These are phyloP conservation scores for Tilletiopsis washingtonensis DNA, from an alignment of 1,284 basidiomycete genomes.

Conservation along the genomic window DNA sequence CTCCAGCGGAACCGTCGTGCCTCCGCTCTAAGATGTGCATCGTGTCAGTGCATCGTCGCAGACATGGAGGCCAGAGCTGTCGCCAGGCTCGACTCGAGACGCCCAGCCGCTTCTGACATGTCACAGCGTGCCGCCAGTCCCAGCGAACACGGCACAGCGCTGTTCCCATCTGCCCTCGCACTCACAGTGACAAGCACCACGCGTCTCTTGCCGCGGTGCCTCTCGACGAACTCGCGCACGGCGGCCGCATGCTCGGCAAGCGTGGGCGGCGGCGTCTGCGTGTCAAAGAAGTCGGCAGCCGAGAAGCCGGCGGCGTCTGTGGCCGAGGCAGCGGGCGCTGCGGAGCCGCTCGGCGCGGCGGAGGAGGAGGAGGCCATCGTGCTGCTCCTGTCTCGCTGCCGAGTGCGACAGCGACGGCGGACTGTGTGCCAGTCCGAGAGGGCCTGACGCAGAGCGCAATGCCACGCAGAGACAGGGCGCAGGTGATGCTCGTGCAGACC, in stretches of 20 bases:
- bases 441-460: too few species aligned
- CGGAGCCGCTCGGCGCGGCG: background rate
- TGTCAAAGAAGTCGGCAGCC: conserved; percentile 29
- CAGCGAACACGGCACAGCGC: background rate
- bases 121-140: background rate
- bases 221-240: conserved; percentile 58
- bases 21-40: conserved; percentile 31
- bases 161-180: too few species aligned
- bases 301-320: conserved; percentile 3
- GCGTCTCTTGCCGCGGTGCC: conserved; percentile 59
- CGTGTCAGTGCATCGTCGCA: too few species aligned
- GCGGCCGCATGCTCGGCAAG: conserved; percentile 13
- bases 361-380: too few species aligned
- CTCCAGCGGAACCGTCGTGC: conserved; percentile 44
- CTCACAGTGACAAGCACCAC: conserved; percentile 90
- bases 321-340: background rate
- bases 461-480: too few species aligned
- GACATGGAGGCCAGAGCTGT: too few species aligned
- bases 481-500: too few species aligned
- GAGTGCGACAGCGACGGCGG: too few species aligned
- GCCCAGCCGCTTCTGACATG: background rate
- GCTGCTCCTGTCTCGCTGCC: too few species aligned
- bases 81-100: conserved; percentile 6
- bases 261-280: conserved; percentile 21
- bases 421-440: too few species aligned